These are phyloP conservation scores for Bullera alba DNA, from an alignment of 768 basidiomycete genomes.

Conservation along the genomic window DNA sequence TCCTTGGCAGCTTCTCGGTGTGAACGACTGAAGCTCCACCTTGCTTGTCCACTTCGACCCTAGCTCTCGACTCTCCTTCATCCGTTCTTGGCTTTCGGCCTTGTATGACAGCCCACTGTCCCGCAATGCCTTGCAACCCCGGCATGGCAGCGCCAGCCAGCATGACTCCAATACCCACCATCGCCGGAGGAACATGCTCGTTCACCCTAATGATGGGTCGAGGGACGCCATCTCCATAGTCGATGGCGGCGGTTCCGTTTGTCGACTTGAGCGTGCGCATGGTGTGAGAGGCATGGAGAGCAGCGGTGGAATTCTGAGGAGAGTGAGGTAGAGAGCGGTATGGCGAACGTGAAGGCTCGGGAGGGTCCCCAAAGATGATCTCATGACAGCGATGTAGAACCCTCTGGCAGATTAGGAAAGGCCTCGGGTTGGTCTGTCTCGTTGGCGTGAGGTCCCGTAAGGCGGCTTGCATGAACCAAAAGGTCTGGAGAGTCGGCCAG, in stretches of 20 bases:
- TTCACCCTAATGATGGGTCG: conserved; percentile 59
- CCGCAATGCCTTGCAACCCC: conserved; percentile 62
- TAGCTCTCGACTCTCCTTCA: conserved; percentile 23
- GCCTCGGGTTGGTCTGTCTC: conserved; percentile 57
- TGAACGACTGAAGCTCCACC: conserved; percentile 35
- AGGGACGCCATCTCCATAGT: not conserved
- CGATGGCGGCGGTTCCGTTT: not conserved
- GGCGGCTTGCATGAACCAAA: conserved; percentile 98
- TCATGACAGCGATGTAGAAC: conserved; percentile 86
- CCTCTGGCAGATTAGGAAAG: conserved; percentile 86
- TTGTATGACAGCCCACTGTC: conserved; percentile 81
- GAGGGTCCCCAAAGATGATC: conserved; percentile 87
- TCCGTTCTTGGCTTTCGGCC: conserved; percentile 53
- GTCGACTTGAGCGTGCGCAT: not conserved
- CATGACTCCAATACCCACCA: conserved; percentile 78
- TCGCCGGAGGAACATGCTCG: conserved; percentile 61
- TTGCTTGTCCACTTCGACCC: conserved; percentile 53
- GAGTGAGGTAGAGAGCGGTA: conserved; percentile 57
- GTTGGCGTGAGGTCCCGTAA: conserved; percentile 66
- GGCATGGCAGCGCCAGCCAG: conserved; percentile 74
- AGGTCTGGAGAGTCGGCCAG: conserved; percentile 54
- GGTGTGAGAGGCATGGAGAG: conserved; percentile 45
- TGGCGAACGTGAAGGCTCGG: conserved; percentile 59
- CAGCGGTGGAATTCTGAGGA: conserved; percentile 46
- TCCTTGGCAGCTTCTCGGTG: not conserved